Evolutionary conservation across 2,329 filamentous ascomycete species (phyloP).

Genomic region (Coniochaeta ligniaria): DNA sequence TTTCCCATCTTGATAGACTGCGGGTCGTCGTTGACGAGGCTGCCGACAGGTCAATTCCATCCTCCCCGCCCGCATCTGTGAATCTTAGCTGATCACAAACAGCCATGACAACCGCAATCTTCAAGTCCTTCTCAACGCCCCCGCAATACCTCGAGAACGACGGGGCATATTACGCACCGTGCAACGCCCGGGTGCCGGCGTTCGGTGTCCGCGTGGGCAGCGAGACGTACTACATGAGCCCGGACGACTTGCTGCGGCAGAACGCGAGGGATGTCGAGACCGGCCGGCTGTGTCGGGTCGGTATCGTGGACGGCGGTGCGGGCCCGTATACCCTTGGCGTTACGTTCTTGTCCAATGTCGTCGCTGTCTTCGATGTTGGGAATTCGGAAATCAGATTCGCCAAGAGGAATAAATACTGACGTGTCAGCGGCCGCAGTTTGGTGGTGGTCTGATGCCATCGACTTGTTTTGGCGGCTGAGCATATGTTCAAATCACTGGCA

Average conservation of each 20-base stretch:
- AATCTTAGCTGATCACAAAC: not conserved
- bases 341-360: conserved; percentile 19
- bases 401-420: conserved; percentile 9
- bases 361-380: conserved; percentile 23
- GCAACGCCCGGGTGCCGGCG: conserved; percentile 19
- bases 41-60: conserved; percentile 14
- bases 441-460: not conserved
- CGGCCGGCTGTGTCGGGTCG: conserved; percentile 17
- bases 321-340: conserved; percentile 18
- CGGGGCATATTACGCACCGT: conserved; percentile 16
- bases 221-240: conserved; percentile 16
- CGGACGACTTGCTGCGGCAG: conserved; percentile 17
- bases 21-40: conserved; percentile 16
- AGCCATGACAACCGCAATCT: conserved; percentile 15
- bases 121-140: conserved; percentile 15
- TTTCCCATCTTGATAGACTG: conserved; percentile 18
- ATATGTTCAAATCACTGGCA: too few relatives aligned
- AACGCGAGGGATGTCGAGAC: conserved; percentile 12
- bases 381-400: conserved; percentile 22
- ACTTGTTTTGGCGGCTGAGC: too few relatives aligned
- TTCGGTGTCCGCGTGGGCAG: conserved; percentile 20
- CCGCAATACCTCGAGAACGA: conserved; percentile 11
- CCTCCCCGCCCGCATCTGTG: not conserved
- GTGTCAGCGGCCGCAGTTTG: not conserved
- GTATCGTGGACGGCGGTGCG: conserved; percentile 14